These are phyloP conservation scores for Sporothrix protearum DNA, from an alignment of 2,329 filamentous ascomycete genomes.

Conservation along the genomic window DNA sequence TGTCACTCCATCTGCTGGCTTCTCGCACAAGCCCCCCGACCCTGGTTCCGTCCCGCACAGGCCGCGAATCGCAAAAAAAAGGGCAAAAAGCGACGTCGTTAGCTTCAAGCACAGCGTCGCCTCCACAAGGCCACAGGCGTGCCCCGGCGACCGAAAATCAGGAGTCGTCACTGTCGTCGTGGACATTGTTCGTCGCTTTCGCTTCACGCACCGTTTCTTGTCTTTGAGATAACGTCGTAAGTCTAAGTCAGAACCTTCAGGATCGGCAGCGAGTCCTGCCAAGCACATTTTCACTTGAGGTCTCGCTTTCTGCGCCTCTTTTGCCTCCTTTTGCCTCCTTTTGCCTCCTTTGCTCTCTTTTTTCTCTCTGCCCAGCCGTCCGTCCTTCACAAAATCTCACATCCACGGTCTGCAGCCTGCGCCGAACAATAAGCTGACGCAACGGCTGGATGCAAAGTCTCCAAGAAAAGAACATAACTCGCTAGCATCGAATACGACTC, in stretches of 20 bases:
- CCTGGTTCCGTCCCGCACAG: slow-evolving; percentile 19
- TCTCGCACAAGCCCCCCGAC: slow-evolving; percentile 4
- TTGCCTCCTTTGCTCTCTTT: neutral
- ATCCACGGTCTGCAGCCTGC: slow-evolving; percentile 1
- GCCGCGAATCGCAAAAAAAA: neutral
- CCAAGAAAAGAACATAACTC: neutral
- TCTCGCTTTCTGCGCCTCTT: slow-evolving; percentile 10
- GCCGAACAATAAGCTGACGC: slow-evolving; percentile 14
- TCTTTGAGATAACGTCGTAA: neutral
- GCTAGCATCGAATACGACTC: neutral
- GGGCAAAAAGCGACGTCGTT: neutral
- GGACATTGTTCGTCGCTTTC: neutral
- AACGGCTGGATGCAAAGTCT: neutral
- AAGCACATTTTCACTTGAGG: neutral
- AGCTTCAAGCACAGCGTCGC: neutral
- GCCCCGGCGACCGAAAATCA: slow-evolving; percentile 12
- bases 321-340: slow-evolving; percentile 13
- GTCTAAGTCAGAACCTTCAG: slow-evolving; percentile 2
- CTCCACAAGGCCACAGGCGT: slow-evolving; percentile 8
- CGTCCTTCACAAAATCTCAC: slow-evolving; percentile 8
- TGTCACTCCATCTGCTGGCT: neutral
- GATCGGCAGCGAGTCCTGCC: neutral
- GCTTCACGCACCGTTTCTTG: neutral
- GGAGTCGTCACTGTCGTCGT: slow-evolving; percentile 20
- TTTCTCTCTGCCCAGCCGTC: neutral